Conservation (phyloP, 192 early-diverging fungal species). For the Linnemannia zychae region DNA sequence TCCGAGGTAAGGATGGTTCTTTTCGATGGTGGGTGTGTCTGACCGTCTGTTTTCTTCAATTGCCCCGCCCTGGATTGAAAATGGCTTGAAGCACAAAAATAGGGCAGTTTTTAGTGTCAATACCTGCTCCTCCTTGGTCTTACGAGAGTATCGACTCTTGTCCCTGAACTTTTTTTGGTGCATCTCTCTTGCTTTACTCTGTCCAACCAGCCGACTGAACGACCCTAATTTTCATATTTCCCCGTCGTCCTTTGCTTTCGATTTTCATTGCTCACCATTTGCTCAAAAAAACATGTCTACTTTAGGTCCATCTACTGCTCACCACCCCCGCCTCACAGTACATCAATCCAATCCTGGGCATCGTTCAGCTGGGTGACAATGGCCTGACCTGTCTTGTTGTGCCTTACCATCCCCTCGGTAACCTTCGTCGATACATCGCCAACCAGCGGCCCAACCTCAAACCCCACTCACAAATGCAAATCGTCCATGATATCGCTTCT, state of each 20-base stretch:
- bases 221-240: background rate
- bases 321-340: constrained; percentile 34
- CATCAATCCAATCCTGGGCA: constrained; percentile 33
- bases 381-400: constrained; percentile 39
- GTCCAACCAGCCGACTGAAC: background rate
- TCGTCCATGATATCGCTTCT: constrained; percentile 45
- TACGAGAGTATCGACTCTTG: background rate
- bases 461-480: constrained; percentile 41
- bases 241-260: background rate
- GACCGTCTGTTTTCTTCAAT: too few species aligned
- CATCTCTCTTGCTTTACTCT: background rate
- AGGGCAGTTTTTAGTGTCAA: too few species aligned
- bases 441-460: constrained; percentile 35
- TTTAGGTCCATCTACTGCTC: constrained; percentile 42
- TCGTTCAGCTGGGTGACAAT: constrained; percentile 45
- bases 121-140: too few species aligned
- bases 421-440: constrained; percentile 39
- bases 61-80: too few species aligned
- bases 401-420: constrained; percentile 42
- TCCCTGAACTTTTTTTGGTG: background rate
- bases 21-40: too few species aligned
- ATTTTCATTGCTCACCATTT: background rate
- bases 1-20: constrained; percentile 37
- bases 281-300: background rate
- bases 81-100: too few species aligned